Percentiles rank a stretch among this genome's conserved stretches.
phyloP scores from a whole-genome alignment of 2,329 filamentous ascomycete genomes.

The Fusarium duplospermum region DNA sequence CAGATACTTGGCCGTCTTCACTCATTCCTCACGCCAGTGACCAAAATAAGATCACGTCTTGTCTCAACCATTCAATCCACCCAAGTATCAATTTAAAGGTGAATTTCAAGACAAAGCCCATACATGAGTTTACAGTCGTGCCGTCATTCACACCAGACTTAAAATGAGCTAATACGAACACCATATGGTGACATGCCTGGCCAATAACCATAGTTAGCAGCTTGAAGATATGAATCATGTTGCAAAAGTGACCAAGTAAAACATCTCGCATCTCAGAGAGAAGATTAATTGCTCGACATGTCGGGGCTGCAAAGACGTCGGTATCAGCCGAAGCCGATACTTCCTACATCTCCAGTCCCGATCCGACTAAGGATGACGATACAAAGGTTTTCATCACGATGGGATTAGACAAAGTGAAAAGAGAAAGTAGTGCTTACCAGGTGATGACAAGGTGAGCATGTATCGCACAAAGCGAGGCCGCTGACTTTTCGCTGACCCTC shows the following conservation, averaged over 20 bases:
- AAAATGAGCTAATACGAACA: background rate
- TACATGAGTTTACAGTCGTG: background rate
- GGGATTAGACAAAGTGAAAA: constrained; percentile 8
- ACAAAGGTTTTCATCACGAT: constrained; percentile 83
- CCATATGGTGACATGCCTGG: constrained; percentile 13
- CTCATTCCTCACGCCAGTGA: background rate
- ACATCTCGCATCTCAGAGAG: constrained; percentile 59
- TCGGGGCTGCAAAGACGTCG: constrained; percentile 49
- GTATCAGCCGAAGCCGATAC: constrained; percentile 45
- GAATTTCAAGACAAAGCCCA: background rate
- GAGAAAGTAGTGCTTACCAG: constrained; percentile 21
- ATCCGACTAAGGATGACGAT: constrained; percentile 99
- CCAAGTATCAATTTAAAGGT: background rate
- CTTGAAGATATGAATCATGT: constrained; percentile 2
- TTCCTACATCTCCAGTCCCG: constrained; percentile 48
- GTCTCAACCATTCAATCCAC: background rate
- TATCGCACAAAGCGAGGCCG: constrained; percentile 27
- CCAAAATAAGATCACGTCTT: background rate
- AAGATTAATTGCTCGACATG: constrained; percentile 66
- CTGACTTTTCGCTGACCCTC: background rate
- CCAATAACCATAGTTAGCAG: constrained; percentile 24
- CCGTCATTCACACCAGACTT: background rate
- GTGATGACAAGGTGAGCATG: background rate
- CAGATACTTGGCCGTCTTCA: background rate
- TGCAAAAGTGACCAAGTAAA: background rate